A percentile compares a stretch with the other conserved stretches of the same genome.
phyloP scores from a whole-genome alignment of 176 grass and related monocot species.

The Hordeum vulgare region MorexV3_pseudomolecules_assembly NC_058522.1:240984481-240984980 shows the following conservation, averaged over 20 bases:
- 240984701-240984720: slow-evolving; percentile 6
- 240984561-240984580: background rate
- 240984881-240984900: slow-evolving; percentile 26
- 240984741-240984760: slow-evolving; percentile 21
- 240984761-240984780: slow-evolving; percentile 82
- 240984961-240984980: slow-evolving; percentile 19
- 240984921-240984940: background rate
- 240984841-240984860: slow-evolving; percentile 63
- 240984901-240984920: slow-evolving; percentile 4
- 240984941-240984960: background rate
- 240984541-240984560: slow-evolving; percentile 62
- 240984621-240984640: slow-evolving; percentile 68
- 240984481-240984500: slow-evolving; percentile 85
- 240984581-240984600: background rate
- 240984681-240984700: slow-evolving; percentile 26
- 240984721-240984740: slow-evolving; percentile 3
- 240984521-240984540: slow-evolving; percentile 86
- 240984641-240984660: slow-evolving; percentile 89
- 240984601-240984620: slow-evolving; percentile 3
- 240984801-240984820: slow-evolving; percentile 90
- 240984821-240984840: slow-evolving; percentile 66
- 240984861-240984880: slow-evolving; percentile 66
- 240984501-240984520: slow-evolving; percentile 89
- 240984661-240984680: slow-evolving; percentile 15
- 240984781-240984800: slow-evolving; percentile 93